Percentiles rank a stretch among this genome's conserved stretches.
Conservation (phyloP, 2,329 filamentous ascomycete genomes). For the Pseudogymnoascus sp. region DNA sequence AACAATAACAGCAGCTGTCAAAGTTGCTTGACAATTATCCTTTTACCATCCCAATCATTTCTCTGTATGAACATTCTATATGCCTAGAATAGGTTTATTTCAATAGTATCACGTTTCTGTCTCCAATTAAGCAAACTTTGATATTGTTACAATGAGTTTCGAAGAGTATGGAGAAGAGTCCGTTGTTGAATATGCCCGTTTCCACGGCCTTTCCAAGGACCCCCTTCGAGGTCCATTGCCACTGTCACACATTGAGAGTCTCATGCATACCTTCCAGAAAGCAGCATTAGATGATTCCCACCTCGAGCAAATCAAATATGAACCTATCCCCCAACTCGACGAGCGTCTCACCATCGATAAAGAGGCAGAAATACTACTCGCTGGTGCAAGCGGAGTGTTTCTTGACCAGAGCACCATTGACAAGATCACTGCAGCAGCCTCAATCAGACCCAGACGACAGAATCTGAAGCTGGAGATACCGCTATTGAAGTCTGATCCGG, state of each 20-base stretch:
- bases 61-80: neutral
- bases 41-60: neutral
- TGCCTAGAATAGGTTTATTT: neutral
- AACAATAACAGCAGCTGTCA: neutral
- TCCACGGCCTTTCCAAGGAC: conserved; percentile 20
- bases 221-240: conserved; percentile 17
- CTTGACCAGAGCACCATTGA: conserved; percentile 13
- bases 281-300: conserved; percentile 12
- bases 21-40: neutral
- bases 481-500: conserved; percentile 23
- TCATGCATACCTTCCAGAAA: conserved; percentile 11
- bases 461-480: conserved; percentile 23
- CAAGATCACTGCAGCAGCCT: conserved; percentile 11
- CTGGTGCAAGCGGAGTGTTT: conserved; percentile 10
- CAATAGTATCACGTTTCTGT: neutral
- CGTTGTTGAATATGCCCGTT: conserved; percentile 26
- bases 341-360: conserved; percentile 22
- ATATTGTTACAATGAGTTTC: neutral
- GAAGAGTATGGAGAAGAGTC: conserved; percentile 15
- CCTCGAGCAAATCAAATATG: conserved; percentile 17
- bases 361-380: conserved; percentile 21
- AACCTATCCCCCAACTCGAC: conserved; percentile 13
- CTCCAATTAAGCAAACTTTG: neutral
- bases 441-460: conserved; percentile 12
- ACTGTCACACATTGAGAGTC: conserved; percentile 15